Base-by-base conservation (phyloP, 345 rosid species). In the Lenwebbia sp. region DNA sequence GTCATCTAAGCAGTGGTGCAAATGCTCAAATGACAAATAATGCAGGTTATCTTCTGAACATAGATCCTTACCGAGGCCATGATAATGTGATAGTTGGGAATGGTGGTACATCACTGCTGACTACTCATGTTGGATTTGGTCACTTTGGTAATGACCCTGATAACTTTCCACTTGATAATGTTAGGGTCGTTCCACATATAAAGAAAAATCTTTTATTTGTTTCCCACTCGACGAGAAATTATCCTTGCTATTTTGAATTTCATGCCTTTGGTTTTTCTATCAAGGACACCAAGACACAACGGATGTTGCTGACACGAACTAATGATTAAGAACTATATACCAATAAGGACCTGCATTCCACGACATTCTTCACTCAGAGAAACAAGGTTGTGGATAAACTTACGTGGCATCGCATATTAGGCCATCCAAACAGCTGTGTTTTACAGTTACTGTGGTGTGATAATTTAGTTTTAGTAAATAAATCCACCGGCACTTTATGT, bases 141-240 rank as follows among this genome's bases (percentile, higher is more conserved):
- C 40, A 60, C 21, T 60, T 28, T n/a, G 37, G 37, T 5, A 13
- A 60, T 5, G 37, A 60, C 19, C 28, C 10, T 7, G 0, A 0
- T 60, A 17, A 13, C 37, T 60, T 57, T 57, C 28, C 70, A 58
- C 70, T 58, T 58, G 8, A n/a, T 0, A 1, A 13, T 6, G 21
- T 0, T 28, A 19, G 13, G 74, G 74, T 28, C 21, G 5, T 62
- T 62, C 7, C 22, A 15, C 40, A 14, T 3, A 6, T 30, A 40
- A 62, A 14, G 54, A 52, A 28, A 62, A 62, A 33, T 17, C 40
- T 60, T 14, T 28, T 60, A 30, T 62, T 2, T 30, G 19, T 62
- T 62, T 30, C 75, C 30, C 40, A 30, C 15, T 30, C 21, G 11
- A 62, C 9, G 10, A 62, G 5, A 0, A 21, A 62, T 4, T 62